These are phyloP conservation scores for Epichloe sylvatica DNA, from an alignment of 2,329 filamentous ascomycete species.

Conservation along the genomic window DNA sequence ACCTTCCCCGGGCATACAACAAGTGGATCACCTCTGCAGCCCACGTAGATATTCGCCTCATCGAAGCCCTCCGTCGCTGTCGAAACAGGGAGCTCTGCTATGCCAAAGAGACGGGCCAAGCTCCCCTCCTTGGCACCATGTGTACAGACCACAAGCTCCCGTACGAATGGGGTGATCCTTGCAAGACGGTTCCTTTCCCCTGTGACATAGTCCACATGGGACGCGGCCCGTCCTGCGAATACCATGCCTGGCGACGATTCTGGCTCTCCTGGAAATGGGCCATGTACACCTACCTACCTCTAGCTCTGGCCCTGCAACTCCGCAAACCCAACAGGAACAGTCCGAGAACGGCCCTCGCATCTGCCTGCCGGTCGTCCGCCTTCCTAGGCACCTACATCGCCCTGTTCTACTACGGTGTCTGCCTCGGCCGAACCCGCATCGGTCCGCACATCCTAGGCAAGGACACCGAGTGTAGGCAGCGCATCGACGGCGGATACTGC, in stretches of 20 bases:
- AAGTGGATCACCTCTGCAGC: slow-evolving; percentile 73
- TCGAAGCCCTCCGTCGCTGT: slow-evolving; percentile 57
- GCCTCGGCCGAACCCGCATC: slow-evolving; percentile 57
- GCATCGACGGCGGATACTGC: slow-evolving; percentile 50
- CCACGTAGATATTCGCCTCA: slow-evolving; percentile 57
- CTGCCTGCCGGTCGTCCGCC: slow-evolving; percentile 55
- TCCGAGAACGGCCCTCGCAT: slow-evolving; percentile 39
- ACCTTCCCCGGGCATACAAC: slow-evolving; percentile 59
- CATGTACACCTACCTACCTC: slow-evolving; percentile 61
- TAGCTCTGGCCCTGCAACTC: slow-evolving; percentile 54
- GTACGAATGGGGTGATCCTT: slow-evolving; percentile 57
- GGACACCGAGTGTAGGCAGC: slow-evolving; percentile 31
- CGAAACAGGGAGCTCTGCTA: slow-evolving; percentile 53
- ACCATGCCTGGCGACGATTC: slow-evolving; percentile 57
- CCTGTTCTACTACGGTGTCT: slow-evolving; percentile 76
- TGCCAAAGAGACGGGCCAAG: slow-evolving; percentile 58
- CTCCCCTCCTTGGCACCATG: slow-evolving; percentile 55
- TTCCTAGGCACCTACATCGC: slow-evolving; percentile 68
- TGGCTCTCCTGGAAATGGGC: slow-evolving; percentile 57
- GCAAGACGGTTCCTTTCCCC: slow-evolving; percentile 54
- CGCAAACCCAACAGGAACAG: slow-evolving; percentile 31
- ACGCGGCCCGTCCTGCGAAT: slow-evolving; percentile 57
- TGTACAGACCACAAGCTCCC: slow-evolving; percentile 58
- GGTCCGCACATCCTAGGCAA: slow-evolving; percentile 54
- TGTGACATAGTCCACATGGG: slow-evolving; percentile 80